Conservation (phyloP, 768 basidiomycete species). For the Phaeotremella skinneri region DNA sequence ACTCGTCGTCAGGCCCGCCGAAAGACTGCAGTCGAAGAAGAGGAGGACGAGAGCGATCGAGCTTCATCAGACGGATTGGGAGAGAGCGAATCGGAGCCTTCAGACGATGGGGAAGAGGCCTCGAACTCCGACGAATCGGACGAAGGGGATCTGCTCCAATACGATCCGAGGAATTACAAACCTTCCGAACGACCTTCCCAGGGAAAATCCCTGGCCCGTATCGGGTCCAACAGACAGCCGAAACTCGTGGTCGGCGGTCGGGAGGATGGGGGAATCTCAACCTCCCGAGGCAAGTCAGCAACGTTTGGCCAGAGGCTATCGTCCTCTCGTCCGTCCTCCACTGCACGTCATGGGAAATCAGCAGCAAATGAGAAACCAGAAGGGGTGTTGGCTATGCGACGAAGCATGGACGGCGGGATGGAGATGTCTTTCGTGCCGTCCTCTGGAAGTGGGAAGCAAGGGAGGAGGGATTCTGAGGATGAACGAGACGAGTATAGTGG, state of each 20-base stretch:
- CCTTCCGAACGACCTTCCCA: slow-evolving; percentile 11
- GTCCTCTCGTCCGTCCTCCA: slow-evolving; percentile 1
- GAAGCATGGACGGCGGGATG: slow-evolving; percentile 63
- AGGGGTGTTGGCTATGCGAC: slow-evolving; percentile 42
- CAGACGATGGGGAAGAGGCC: slow-evolving; percentile 26
- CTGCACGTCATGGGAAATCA: neutral
- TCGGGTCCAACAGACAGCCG: slow-evolving; percentile 17
- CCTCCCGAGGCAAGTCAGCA: slow-evolving; percentile 20
- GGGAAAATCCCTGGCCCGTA: slow-evolving; percentile 9
- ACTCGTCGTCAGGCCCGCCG: slow-evolving; percentile 42
- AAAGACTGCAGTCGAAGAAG: slow-evolving; percentile 82
- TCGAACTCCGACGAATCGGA: slow-evolving; percentile 32
- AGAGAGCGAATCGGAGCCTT: slow-evolving; percentile 16
- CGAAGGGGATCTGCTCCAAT: slow-evolving; percentile 42
- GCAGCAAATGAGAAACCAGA: slow-evolving; percentile 6
- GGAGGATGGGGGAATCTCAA: slow-evolving; percentile 11
- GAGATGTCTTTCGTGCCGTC: slow-evolving; percentile 77
- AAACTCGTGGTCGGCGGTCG: slow-evolving; percentile 6
- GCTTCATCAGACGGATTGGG: slow-evolving; percentile 47
- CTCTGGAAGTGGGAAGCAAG: slow-evolving; percentile 40
- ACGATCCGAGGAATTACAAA: slow-evolving; percentile 43
- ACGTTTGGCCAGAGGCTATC: slow-evolving; percentile 48
- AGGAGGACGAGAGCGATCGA: slow-evolving; percentile 80
- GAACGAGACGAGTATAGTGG: slow-evolving; percentile 57
- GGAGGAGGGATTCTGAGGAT: slow-evolving; percentile 35